phyloP scores from a whole-genome alignment of 352 stramenopile genomes.

The Phytophthora multivora region DNA sequence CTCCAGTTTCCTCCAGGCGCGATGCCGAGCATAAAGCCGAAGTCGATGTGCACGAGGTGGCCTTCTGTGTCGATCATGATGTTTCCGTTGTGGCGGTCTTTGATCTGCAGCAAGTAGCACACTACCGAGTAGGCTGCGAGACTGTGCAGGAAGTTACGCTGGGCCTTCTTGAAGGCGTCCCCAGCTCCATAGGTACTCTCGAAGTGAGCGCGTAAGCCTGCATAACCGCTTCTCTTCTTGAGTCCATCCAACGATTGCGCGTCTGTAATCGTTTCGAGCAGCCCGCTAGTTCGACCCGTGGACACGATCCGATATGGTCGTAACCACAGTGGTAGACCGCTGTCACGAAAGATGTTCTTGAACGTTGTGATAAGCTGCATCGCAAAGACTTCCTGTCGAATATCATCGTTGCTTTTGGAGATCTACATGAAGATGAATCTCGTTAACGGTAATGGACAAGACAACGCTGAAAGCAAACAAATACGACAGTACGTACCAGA shows the following conservation, averaged over 20 bases:
- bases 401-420: conserved; percentile 97
- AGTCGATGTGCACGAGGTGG: conserved; percentile 97
- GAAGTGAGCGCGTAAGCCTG: conserved; percentile 91
- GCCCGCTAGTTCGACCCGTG: conserved; percentile 89
- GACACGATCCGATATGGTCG: conserved; percentile 95
- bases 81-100: conserved; percentile 97
- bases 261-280: conserved; percentile 96
- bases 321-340: conserved; percentile 93
- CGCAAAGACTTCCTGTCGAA: conserved; percentile 96
- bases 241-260: conserved; percentile 95
- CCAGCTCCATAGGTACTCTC: conserved; percentile 83
- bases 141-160: conserved; percentile 71
- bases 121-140: conserved; percentile 71
- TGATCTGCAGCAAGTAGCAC: conserved; percentile 92
- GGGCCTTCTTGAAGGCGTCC: conserved; percentile 54
- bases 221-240: conserved; percentile 91
- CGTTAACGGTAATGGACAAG: too few species aligned
- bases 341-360: conserved; percentile 91
- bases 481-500: conserved; percentile 48
- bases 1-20: conserved; percentile 93
- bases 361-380: conserved; percentile 96
- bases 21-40: conserved; percentile 96
- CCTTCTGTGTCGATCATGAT: conserved; percentile 92
- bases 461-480: too few species aligned
- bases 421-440: conserved; percentile 52